These are phyloP conservation scores for Yarrowia divulgata DNA, from an alignment of 805 yeast genomes.

Conservation along the genomic window DNA sequence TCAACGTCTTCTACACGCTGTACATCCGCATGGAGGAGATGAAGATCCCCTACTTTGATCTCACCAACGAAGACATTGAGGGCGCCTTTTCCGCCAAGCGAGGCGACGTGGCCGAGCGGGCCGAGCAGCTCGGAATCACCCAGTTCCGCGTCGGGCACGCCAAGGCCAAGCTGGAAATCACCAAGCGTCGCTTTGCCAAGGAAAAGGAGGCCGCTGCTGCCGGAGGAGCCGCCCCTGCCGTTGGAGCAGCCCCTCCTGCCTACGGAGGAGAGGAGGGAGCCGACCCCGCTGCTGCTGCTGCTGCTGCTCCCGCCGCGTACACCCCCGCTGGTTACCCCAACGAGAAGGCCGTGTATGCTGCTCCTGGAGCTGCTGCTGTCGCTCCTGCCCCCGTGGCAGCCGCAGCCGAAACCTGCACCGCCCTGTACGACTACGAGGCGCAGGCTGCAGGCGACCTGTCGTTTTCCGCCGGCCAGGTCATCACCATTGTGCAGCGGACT, in stretches of 20 bases:
- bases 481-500: constrained; percentile 82
- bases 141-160: constrained; percentile 92
- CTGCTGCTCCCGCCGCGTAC: constrained; percentile 47
- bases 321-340: constrained; percentile 47
- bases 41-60: constrained; percentile 95
- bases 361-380: constrained; percentile 44
- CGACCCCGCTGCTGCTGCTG: constrained; percentile 40
- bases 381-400: neutral
- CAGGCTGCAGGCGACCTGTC: constrained; percentile 92
- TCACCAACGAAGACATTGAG: constrained; percentile 71
- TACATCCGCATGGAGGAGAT: constrained; percentile 91
- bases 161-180: constrained; percentile 79
- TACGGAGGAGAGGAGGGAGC: constrained; percentile 46
- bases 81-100: constrained; percentile 81
- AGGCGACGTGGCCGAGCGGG: constrained; percentile 87
- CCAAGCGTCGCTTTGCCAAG: constrained; percentile 67
- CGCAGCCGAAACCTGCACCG: constrained; percentile 65
- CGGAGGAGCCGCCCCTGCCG: constrained; percentile 45
- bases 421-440: constrained; percentile 88
- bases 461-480: constrained; percentile 86
- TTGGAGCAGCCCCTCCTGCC: constrained; percentile 52
- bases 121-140: constrained; percentile 89
- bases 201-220: constrained; percentile 15
- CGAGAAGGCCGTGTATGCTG: constrained; percentile 46
- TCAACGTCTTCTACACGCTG: constrained; percentile 92